Evolutionary conservation across 2,329 filamentous ascomycete species (phyloP), one percentile per base, ranked within the genome.

Genomic region (Arachnopeziza araneosa): DNA sequence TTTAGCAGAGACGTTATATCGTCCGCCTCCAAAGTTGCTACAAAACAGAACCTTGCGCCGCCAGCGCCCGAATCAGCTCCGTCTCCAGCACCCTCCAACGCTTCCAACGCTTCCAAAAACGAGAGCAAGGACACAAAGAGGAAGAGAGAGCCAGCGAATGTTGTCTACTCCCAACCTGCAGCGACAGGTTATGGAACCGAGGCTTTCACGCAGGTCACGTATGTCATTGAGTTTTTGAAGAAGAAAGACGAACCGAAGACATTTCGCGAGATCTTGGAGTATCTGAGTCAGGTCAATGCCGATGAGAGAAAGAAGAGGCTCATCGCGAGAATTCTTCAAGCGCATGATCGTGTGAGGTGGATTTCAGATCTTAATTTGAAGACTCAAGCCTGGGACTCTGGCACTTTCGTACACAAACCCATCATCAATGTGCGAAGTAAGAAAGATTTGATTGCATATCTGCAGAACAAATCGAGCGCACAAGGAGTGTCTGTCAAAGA

Each of bases 121-220:
- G 82, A 85, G 53, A 77, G 76, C 63, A 85, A 86, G 62, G 89
- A 89, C 54, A 82, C 82, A 59, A 86, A 85, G 73, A 79, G 80
- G 63, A 86, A 87, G 75, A 79, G 82, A 69, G 82, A 84, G 7
- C 70, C 65, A 72, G 75, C 50, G 74, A 79, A 79, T 53, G 78
- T 89, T 55, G 79, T 90, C 57, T 93, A 87, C 76, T 93, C 90
- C 59, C 90, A 93, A 76, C 90, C 90, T 22, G 82, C 83, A 65
- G 86, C 88, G 70, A 90, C 86, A 19, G 88, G 87, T 71, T 90
- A 87, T 56, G 91, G 92, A 66, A 82, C 82, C 62, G 88, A 93
- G 74, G 86, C 95, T 73, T 87, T 91, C 78, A 96, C 92, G 14
- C 90, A 96, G 74, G 87, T 97, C 72, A 84, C 89, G 60, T 96